Conservation (phyloP, 768 basidiomycete genomes). For the Cyclocybe cylindracea region DNA sequence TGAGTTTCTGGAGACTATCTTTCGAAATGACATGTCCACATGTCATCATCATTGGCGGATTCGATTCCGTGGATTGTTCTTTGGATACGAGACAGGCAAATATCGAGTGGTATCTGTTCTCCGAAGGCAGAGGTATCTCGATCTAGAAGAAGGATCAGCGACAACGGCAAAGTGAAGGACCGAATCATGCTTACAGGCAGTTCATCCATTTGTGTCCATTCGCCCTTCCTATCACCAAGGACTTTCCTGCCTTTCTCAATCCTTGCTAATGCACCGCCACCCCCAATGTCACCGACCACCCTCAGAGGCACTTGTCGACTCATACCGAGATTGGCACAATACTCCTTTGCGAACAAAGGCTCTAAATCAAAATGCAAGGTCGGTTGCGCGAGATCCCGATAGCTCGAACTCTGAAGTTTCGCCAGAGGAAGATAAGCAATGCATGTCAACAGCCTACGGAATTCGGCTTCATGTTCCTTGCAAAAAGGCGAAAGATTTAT, state of each 20-base stretch:
- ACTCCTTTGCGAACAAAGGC: conserved; percentile 85
- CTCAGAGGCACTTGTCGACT: conserved; percentile 85
- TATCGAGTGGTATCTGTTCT: conserved; percentile 93
- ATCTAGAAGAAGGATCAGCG: conserved; percentile 53
- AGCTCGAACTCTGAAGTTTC: conserved; percentile 68
- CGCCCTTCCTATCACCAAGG: conserved; percentile 90
- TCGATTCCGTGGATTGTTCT: conserved; percentile 89
- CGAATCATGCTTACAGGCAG: conserved; percentile 62
- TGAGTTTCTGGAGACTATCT: conserved; percentile 87
- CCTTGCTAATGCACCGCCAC: conserved; percentile 84
- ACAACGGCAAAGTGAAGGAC: conserved; percentile 1
- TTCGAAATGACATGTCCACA: conserved; percentile 96
- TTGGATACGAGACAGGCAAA: conserved; percentile 98
- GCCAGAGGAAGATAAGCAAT: conserved; percentile 69
- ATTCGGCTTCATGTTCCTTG: conserved; percentile 58
- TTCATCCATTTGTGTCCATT: conserved; percentile 89
- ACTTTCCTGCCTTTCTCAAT: conserved; percentile 95
- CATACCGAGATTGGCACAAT: conserved; percentile 85
- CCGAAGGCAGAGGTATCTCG: conserved; percentile 85
- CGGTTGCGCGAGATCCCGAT: conserved; percentile 72
- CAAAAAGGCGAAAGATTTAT: conserved; percentile 65
- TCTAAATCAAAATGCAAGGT: conserved; percentile 77
- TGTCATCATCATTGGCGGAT: conserved; percentile 97
- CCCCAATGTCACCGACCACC: conserved; percentile 92
- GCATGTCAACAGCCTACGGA: conserved; percentile 71